These are phyloP conservation scores for Hypoxylon sp. DNA, from an alignment of 2,329 filamentous ascomycete species.

Conservation along the genomic window DNA sequence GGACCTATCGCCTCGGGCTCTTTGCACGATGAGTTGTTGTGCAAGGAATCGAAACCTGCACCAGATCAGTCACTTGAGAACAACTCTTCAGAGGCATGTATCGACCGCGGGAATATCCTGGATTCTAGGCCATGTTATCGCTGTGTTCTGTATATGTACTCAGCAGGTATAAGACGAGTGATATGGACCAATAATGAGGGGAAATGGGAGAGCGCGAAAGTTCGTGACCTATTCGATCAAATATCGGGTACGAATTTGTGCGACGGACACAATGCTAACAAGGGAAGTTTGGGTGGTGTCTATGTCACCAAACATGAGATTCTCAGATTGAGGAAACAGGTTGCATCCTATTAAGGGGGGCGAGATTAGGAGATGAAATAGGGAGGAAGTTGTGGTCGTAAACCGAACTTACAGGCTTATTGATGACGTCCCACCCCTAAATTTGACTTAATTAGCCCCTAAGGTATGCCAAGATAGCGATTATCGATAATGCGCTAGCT, in stretches of 20 bases:
- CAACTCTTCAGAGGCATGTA: neutral
- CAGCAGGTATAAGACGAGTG: slow-evolving; percentile 60
- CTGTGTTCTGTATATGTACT: slow-evolving; percentile 60
- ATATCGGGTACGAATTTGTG: slow-evolving; percentile 48
- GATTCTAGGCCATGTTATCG: slow-evolving; percentile 61
- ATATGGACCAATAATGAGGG: slow-evolving; percentile 61
- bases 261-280: slow-evolving; percentile 30
- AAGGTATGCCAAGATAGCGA: neutral
- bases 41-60: slow-evolving; percentile 21
- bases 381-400: no score
- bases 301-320: slow-evolving; percentile 64
- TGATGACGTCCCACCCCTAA: slow-evolving; percentile 13
- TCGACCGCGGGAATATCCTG: slow-evolving; percentile 35
- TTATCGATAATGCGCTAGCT: slow-evolving; percentile 18
- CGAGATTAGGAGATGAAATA: no score
- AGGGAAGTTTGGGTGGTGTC: slow-evolving; percentile 45
- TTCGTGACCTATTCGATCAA: slow-evolving; percentile 57
- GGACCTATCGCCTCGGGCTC: slow-evolving; percentile 48
- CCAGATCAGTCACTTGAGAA: neutral
- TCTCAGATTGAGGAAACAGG: slow-evolving; percentile 45
- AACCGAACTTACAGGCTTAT: no score
- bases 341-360: no score
- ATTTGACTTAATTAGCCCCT: neutral
- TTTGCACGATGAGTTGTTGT: slow-evolving; percentile 57
- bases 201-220: slow-evolving; percentile 59